Evolutionary conservation across 2,329 filamentous ascomycete genomes (phyloP).

Genomic region (Helotiales sp.): DNA sequence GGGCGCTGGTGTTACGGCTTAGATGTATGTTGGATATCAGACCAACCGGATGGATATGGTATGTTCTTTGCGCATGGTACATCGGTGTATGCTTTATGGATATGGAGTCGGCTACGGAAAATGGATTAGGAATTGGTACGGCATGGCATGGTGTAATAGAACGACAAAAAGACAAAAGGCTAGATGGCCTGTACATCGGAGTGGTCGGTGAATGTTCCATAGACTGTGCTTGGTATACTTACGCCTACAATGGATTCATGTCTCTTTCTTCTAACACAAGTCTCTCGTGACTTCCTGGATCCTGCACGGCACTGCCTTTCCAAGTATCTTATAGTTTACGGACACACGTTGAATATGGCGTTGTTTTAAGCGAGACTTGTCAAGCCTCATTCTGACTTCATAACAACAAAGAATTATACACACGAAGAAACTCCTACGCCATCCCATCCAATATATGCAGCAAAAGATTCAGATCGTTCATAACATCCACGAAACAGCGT

Average conservation of each 20-base stretch:
- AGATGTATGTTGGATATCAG: neutral
- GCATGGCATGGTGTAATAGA: neutral
- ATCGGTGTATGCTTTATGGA: neutral
- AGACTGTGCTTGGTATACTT: neutral
- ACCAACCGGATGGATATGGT: neutral
- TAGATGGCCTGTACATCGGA: neutral
- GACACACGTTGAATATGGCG: no score
- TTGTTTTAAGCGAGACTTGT: neutral
- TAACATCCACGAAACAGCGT: neutral
- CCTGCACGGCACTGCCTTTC: no score
- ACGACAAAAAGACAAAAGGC: neutral
- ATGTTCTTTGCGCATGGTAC: neutral
- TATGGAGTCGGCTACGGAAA: neutral
- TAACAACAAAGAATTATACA: constrained; percentile 6
- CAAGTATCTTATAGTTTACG: no score
- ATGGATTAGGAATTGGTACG: neutral
- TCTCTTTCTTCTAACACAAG: neutral
- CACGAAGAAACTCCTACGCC: constrained; percentile 4
- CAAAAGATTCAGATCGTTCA: neutral
- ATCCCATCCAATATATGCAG: neutral
- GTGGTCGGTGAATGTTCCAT: neutral
- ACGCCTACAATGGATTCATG: neutral
- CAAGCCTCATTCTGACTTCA: neutral
- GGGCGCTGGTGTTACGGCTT: constrained; percentile 4
- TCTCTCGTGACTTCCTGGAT: no score